These are phyloP conservation scores for Ulota crispa DNA, from an alignment of 225 moss, liverwort and hornwort genomes.

Conservation along the genomic window DNA sequence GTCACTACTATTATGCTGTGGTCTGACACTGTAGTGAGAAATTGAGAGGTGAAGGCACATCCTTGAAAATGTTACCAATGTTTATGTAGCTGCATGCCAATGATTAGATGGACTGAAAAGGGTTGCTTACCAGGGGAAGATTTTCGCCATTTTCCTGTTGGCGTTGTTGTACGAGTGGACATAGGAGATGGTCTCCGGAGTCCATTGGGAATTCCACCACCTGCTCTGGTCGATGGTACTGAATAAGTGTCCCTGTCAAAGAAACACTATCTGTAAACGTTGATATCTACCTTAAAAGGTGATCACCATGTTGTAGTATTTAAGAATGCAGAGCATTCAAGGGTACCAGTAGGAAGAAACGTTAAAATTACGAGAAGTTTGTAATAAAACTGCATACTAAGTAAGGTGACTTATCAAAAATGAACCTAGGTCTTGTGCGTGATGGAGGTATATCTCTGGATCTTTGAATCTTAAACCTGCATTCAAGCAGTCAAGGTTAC, in stretches of 20 bases:
- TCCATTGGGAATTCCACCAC: conserved; percentile 47
- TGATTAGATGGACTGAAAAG: neutral
- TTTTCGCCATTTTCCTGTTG: conserved; percentile 33
- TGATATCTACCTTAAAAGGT: neutral
- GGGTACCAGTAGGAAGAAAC: neutral
- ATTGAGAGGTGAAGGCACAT: neutral
- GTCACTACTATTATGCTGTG: neutral
- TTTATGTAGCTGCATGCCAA: neutral
- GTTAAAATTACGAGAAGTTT: neutral
- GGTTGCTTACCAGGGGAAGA: conserved; percentile 32
- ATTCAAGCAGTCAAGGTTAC: conserved; percentile 4
- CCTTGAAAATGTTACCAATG: neutral
- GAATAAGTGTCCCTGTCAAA: conserved; percentile 42
- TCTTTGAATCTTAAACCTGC: conserved; percentile 56
- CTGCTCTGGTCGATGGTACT: conserved; percentile 37
- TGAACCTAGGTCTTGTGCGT: conserved; percentile 56
- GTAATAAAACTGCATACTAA: neutral
- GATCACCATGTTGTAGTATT: neutral
- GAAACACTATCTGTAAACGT: neutral
- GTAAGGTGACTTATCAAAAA: neutral
- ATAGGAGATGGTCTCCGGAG: conserved; percentile 43
- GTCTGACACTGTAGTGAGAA: neutral
- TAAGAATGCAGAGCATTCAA: neutral
- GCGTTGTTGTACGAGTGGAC: conserved; percentile 50
- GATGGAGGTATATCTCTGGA: conserved; percentile 54